These are phyloP conservation scores for Trichophyton benhamiae DNA, from an alignment of 2,329 filamentous ascomycete species.

Conservation along the genomic window DNA sequence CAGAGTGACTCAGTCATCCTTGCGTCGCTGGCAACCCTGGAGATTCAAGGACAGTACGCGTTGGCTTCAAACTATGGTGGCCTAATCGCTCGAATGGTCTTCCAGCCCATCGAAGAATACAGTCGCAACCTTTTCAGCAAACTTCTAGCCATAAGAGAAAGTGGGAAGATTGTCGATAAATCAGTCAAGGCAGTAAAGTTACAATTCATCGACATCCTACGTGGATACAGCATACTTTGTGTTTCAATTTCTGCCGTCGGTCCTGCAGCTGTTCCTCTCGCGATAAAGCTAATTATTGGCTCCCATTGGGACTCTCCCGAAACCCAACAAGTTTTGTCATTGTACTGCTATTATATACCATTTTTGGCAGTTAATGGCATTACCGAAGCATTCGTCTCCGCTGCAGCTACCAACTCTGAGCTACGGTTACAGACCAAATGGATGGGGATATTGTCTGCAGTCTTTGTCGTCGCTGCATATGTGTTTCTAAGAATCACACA, in stretches of 20 bases:
- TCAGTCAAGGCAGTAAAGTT: constrained; percentile 19
- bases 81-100: constrained; percentile 72
- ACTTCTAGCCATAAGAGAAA: constrained; percentile 40
- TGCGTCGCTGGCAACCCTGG: constrained; percentile 59
- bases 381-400: constrained; percentile 82
- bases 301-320: constrained; percentile 61
- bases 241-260: constrained; percentile 57
- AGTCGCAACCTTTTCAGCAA: constrained; percentile 81
- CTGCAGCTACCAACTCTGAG: constrained; percentile 63
- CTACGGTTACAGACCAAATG: constrained; percentile 65
- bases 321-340: constrained; percentile 59
- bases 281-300: constrained; percentile 66
- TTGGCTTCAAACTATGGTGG: constrained; percentile 91
- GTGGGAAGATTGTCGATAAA: constrained; percentile 9
- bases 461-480: constrained; percentile 64
- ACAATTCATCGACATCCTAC: constrained; percentile 44
- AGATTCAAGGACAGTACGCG: constrained; percentile 81
- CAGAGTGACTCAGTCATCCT: constrained; percentile 90
- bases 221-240: constrained; percentile 62
- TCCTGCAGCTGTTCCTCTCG: constrained; percentile 59
- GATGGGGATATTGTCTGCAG: constrained; percentile 71
- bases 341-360: constrained; percentile 87
- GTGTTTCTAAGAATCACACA: constrained; percentile 57
- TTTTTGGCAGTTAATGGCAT: constrained; percentile 86
- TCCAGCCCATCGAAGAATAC: constrained; percentile 92